Evolutionary conservation across 495 filamentous ascomycete genomes (phyloP).

Genomic region (Hypoxylon crocopeplum): DNA sequence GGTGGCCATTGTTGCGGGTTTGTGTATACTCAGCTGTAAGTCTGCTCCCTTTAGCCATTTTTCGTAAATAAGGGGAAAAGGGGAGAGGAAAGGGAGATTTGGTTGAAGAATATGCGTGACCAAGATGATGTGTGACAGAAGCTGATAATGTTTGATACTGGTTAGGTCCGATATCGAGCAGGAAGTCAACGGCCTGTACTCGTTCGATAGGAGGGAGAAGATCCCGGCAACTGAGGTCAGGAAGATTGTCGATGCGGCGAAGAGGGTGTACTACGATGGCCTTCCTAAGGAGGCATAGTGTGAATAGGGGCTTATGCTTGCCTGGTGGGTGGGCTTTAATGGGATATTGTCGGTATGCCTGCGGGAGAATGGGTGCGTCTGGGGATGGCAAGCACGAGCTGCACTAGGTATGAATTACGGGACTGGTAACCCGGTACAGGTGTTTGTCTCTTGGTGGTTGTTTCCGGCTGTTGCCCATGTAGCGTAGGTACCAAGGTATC

Average conservation of each 20-base stretch:
- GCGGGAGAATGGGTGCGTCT: too few relatives aligned
- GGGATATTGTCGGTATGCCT: too few relatives aligned
- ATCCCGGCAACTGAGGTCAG: constrained; percentile 42
- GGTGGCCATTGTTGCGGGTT: constrained; percentile 39
- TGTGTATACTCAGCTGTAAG: constrained; percentile 47
- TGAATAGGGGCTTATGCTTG: too few relatives aligned
- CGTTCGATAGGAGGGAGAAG: constrained; percentile 64
- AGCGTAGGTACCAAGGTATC: too few relatives aligned
- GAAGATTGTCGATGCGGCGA: constrained; percentile 41
- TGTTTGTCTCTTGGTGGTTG: too few relatives aligned
- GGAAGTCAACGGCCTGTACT: constrained; percentile 68
- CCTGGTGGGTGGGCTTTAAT: too few relatives aligned
- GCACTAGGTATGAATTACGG: too few relatives aligned
- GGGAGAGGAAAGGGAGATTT: not conserved
- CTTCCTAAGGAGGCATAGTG: constrained; percentile 32
- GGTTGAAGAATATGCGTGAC: not conserved
- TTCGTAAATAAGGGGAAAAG: not conserved
- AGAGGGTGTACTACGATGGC: constrained; percentile 34
- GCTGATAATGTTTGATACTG: not conserved
- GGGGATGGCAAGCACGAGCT: too few relatives aligned
- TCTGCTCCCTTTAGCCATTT: not conserved
- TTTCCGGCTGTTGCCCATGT: too few relatives aligned
- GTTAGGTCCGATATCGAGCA: constrained; percentile 67
- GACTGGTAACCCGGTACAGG: too few relatives aligned
- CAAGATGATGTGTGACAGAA: too few relatives aligned